Conservation (phyloP, 2,329 filamentous ascomycete genomes). For the Xylaria sp. region DNA sequence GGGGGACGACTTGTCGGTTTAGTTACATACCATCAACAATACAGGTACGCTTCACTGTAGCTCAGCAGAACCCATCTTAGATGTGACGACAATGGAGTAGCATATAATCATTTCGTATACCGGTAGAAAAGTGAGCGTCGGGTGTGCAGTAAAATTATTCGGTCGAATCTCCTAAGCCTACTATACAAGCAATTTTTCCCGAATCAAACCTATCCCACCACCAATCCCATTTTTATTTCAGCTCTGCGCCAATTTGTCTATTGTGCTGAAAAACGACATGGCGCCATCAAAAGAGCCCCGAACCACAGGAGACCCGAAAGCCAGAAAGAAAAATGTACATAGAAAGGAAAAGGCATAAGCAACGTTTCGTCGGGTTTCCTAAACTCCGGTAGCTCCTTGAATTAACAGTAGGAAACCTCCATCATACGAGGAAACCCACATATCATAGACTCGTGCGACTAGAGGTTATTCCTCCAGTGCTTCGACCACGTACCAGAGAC, state of each 20-base stretch:
- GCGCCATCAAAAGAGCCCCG: slow-evolving; percentile 9
- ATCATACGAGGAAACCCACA: slow-evolving; percentile 19
- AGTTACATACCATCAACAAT: slow-evolving; percentile 23
- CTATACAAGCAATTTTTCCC: slow-evolving; percentile 31
- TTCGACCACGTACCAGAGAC: slow-evolving; percentile 10
- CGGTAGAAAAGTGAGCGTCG: not conserved
- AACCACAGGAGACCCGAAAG: slow-evolving; percentile 6
- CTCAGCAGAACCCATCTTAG: not conserved
- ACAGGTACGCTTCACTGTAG: not conserved
- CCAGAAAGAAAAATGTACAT: not conserved
- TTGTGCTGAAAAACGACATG: slow-evolving; percentile 8
- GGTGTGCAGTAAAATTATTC: slow-evolving; percentile 8
- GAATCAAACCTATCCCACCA: slow-evolving; percentile 16
- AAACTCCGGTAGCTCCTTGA: slow-evolving; percentile 27
- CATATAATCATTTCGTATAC: slow-evolving; percentile 1
- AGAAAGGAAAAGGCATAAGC: slow-evolving; percentile 6
- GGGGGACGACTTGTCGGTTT: slow-evolving; percentile 57
- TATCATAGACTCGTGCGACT: slow-evolving; percentile 28
- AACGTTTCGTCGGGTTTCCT: slow-evolving; percentile 19
- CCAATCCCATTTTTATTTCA: slow-evolving; percentile 21
- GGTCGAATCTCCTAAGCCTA: slow-evolving; percentile 26
- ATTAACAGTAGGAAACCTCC: slow-evolving; percentile 13
- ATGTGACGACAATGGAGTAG: not conserved
- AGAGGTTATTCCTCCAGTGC: slow-evolving; percentile 12
- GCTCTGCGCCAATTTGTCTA: slow-evolving; percentile 31